Evolutionary conservation across 805 yeast species (phyloP), one percentile per base, ranked within the genome.

Genomic region (Saturnispora dispora): DNA sequence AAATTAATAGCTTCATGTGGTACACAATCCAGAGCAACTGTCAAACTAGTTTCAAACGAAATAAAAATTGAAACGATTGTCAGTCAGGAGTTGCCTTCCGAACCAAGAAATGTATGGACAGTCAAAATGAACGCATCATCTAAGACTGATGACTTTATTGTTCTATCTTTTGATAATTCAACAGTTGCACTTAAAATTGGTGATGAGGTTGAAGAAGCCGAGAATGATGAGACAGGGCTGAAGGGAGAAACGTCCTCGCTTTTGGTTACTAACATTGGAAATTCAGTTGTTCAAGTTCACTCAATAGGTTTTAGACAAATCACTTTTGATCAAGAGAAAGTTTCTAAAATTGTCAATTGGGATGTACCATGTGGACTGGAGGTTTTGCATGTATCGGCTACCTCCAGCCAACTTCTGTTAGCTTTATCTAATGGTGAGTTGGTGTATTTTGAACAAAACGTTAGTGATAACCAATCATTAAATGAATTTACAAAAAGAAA

Each of bases 181-280:
- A 88, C 96, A 0, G 70, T 85, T 52, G 85, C 88, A 0, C 66
- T 93, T 17, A 75, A 85, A 2, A 81, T 88, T 47, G 95, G 93
- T 7, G 96, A 86, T 56, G 80, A 79, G 0, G 87, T 87, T 2
- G 89, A 84, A 52, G 89, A 86, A 58, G 84, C 83, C 8, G 72
- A 77, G 1, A 22, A 28, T 11, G 47, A 43, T 10, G 58, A 61
- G 52, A 79, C 90, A 0, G 82, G 83, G 0, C 70, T 88, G n/a
- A 64, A 74, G 1, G 59, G 73, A 0, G 71, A 74, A 32, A 79
- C 78, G 33, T 72, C 77, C 2, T 88, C 98, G 0, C 58, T 91
- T 2, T 78, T 76, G 3, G 82, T 87, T 0, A 81, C 79, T 45
- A 87, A 83, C 57, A 71, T 90, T 52, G 95, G 95, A 0, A 53